A percentile compares a stretch with the other conserved stretches of the same genome.
phyloP scores from a whole-genome alignment of 2,329 filamentous ascomycete species.

The Calonectria honghensis region DNA sequence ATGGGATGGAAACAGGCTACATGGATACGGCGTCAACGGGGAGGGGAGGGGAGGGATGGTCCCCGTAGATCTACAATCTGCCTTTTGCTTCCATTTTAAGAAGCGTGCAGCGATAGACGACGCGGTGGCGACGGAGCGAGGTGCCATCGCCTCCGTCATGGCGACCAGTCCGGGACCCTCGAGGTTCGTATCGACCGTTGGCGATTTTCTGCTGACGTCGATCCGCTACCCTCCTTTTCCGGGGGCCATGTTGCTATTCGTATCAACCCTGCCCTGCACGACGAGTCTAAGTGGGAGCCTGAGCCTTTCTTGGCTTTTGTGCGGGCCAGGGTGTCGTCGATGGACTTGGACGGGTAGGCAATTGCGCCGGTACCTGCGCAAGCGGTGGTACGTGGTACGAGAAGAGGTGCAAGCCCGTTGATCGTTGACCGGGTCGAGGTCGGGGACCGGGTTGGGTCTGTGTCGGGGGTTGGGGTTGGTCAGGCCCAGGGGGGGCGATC shows the following conservation, averaged over 20 bases:
- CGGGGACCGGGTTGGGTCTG: background rate
- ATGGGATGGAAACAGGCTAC: constrained; percentile 10
- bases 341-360: constrained; percentile 40
- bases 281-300: constrained; percentile 22
- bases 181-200: constrained; percentile 39
- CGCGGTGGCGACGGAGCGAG: constrained; percentile 26
- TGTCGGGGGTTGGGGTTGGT: background rate
- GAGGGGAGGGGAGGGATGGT: background rate
- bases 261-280: constrained; percentile 34
- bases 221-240: constrained; percentile 36
- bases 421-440: constrained; percentile 38
- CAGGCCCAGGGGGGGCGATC: background rate
- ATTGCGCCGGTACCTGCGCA: constrained; percentile 53
- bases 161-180: constrained; percentile 29
- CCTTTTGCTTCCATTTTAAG: constrained; percentile 8
- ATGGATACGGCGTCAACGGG: background rate
- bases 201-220: constrained; percentile 41
- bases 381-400: constrained; percentile 47
- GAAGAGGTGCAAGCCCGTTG: constrained; percentile 36
- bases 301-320: constrained; percentile 17
- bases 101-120: background rate
- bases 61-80: constrained; percentile 28
- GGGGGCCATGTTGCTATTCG: constrained; percentile 37
- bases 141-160: constrained; percentile 39
- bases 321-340: constrained; percentile 37